Base-by-base conservation (phyloP, 2,329 filamentous ascomycete species). In the Chaetomium globosum region DNA sequence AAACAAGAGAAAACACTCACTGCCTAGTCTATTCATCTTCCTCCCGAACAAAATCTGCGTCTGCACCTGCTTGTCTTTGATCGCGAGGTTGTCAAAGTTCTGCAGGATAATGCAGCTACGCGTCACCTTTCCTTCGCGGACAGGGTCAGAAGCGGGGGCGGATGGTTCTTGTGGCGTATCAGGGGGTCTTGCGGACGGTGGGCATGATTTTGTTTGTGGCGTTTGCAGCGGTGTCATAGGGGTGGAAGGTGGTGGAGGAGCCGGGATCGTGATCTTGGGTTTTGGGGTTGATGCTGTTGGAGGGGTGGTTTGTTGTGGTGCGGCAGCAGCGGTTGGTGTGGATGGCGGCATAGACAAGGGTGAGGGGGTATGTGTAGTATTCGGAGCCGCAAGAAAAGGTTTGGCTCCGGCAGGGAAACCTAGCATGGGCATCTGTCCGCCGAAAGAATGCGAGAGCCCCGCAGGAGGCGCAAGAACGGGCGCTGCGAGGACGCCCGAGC, bases 101-200 rank as follows among this genome's bases (percentile, higher is more conserved):
- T 86, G 85, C 36, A 85, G 80, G 57, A 87, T 82, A 66, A 87
- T 85, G 74, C 84, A 81, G 70, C 83, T 83, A 46, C 84, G 81
- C 65, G 85, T 83, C 55, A 87, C 83, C 68, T 83, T 84, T 53
- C 80, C 79, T 68, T 82, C 79, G 21, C 76, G 70, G 21, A 72
- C 73, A n/a, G 74, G 76, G 53, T 71, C 70, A 4, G 67, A 26
- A 16, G 64, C 39, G 4, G 67, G 31, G 1, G 64, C 61, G 31
- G 55, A 67, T 9, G 74, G 68, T 21, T 74, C 74, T 10, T 72
- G 75, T 0, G 74, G 73, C 6, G 74, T 71, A 28, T 73, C 74
- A 4, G 71, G 53, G 19, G 60, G 61, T 33, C 49, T 70, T 10
- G 64, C 48, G 1, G 65, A 54, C 12, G 71, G 21, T 2, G 65